Percentiles rank a stretch among this genome's conserved stretches.
Conservation (phyloP, 345 rosid genomes). For the Eucalyptus marginata region DNA sequence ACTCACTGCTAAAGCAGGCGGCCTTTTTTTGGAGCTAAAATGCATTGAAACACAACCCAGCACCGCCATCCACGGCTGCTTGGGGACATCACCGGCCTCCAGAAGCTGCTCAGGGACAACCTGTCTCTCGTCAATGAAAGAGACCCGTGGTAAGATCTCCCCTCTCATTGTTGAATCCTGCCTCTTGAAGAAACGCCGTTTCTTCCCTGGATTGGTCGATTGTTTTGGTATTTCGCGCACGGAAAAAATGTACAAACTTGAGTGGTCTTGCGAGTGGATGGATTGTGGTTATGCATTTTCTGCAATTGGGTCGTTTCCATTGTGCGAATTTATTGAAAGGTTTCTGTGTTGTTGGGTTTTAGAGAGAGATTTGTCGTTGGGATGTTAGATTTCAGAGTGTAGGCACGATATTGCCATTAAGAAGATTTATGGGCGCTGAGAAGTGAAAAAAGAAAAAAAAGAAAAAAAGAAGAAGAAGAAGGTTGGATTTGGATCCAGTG, state of each 20-base stretch:
- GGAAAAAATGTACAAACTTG: background rate
- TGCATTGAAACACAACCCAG: background rate
- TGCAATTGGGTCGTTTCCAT: background rate
- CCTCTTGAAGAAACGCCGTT: background rate
- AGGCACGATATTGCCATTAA: background rate
- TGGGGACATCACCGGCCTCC: conserved; percentile 66
- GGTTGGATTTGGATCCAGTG: background rate
- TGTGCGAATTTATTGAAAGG: background rate
- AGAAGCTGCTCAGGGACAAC: conserved; percentile 50
- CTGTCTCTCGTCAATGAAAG: conserved; percentile 79
- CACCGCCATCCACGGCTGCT: conserved; percentile 68
- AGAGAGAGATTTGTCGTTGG: background rate
- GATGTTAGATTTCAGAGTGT: background rate
- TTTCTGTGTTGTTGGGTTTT: background rate
- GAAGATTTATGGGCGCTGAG: background rate
- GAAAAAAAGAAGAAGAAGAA: accelerated
- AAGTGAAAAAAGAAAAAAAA: background rate
- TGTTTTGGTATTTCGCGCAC: background rate
- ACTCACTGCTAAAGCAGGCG: too few relatives aligned
- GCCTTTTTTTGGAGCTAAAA: too few relatives aligned
- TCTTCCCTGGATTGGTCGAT: background rate
- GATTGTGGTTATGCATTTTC: background rate
- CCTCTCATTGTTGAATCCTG: background rate
- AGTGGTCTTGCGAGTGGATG: background rate
- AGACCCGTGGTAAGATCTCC: conserved; percentile 57